phyloP scores from a whole-genome alignment of 176 grass and related monocot species.

The Thalia dealbata region DNA sequence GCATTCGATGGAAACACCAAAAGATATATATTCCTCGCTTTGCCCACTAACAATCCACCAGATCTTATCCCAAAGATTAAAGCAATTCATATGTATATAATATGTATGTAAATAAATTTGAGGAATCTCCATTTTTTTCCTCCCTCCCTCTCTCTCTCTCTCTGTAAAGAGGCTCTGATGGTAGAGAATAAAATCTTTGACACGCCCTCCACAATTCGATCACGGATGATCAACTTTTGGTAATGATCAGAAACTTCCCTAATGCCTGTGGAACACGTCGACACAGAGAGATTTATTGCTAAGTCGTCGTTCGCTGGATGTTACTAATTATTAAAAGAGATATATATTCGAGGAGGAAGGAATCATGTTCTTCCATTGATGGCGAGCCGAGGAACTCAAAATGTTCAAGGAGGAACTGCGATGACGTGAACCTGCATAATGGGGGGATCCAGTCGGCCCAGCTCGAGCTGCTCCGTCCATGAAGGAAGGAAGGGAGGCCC shows the following conservation, averaged over 20 bases:
- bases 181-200: background rate
- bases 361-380: constrained; percentile 5
- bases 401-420: too few relatives aligned
- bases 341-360: background rate
- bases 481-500: background rate
- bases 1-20: background rate
- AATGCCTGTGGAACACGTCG: background rate
- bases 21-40: background rate
- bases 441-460: too few relatives aligned
- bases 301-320: background rate
- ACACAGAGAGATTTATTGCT: background rate
- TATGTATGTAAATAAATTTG: too few relatives aligned
- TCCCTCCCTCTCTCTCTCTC: too few relatives aligned
- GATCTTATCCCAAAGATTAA: background rate
- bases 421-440: too few relatives aligned
- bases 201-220: background rate
- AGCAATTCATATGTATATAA: too few relatives aligned
- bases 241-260: background rate
- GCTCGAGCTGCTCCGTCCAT: background rate
- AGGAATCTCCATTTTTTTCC: background rate
- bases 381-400: too few relatives aligned
- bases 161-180: background rate
- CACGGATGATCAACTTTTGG: background rate
- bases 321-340: background rate
- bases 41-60: background rate